phyloP scores from a whole-genome alignment of 2,329 filamentous ascomycete genomes.

The Talaromyces sp. region DNA sequence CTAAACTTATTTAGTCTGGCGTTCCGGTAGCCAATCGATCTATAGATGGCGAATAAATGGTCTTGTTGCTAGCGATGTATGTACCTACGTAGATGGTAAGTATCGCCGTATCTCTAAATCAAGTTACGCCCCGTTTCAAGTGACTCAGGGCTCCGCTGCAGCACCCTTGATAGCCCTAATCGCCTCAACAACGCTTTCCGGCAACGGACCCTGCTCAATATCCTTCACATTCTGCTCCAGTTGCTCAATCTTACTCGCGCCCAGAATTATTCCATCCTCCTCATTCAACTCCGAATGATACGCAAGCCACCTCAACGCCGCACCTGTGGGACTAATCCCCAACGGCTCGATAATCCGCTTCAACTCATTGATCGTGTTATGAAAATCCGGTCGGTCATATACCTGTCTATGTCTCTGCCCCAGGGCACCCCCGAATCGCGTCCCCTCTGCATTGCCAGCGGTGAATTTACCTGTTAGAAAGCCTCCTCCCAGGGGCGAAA shows the following conservation, averaged over 20 bases:
- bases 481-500: conserved; percentile 33
- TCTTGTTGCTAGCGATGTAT: background rate
- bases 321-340: conserved; percentile 10
- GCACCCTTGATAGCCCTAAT: conserved; percentile 4
- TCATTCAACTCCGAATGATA: conserved; percentile 68
- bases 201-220: conserved; percentile 67
- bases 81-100: background rate
- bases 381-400: conserved; percentile 4
- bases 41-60: background rate
- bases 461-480: conserved; percentile 38
- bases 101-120: background rate
- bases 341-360: conserved; percentile 2
- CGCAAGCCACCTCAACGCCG: conserved; percentile 68
- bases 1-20: background rate
- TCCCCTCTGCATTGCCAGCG: conserved; percentile 27
- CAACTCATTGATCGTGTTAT: background rate
- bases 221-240: conserved; percentile 57
- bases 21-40: background rate
- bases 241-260: conserved; percentile 57
- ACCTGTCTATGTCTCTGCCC: background rate
- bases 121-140: background rate
- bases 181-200: conserved; percentile 61
- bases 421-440: conserved; percentile 28
- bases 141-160: background rate
- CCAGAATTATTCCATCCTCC: conserved; percentile 59